Base-by-base conservation (phyloP, 768 basidiomycete genomes). In the Macrolepiota fuliginosa region DNA sequence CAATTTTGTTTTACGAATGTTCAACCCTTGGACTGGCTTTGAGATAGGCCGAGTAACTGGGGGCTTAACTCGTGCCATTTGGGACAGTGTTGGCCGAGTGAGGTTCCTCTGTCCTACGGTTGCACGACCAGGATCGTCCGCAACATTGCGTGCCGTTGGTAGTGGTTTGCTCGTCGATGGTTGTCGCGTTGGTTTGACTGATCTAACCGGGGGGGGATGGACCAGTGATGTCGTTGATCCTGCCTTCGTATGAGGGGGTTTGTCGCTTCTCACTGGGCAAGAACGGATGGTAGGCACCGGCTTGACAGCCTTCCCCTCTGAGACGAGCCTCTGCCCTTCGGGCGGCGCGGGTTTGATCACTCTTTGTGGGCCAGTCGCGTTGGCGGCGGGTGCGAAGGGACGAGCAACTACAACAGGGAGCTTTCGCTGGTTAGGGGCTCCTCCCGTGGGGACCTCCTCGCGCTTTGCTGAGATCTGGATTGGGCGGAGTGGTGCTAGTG, bases 21-120 rank as follows among this genome's bases (percentile, higher is more conserved):
- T 47, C 35, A 61, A 54, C 19, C 67, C 63, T 58, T 56, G 62
- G 29, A 39, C 27, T 6, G 62, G 52, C 54, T 70, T 71, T 3
- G 55, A n/a, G 4, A 46, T 39, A 36, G 53, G 49, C 25, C 25
- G 27, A 25, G 61, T 62, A 27, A 64, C 62, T n/a, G 55, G 64
- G 32, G 68, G 61, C 56, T 65, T 69, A 13, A 65, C 59, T 32
- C 71, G 70, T 15, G 73, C 66, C 52, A 72, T 63, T 57, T 73
- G 71, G 13, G 73, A 69, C 11, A 70, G 39, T 25, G 73, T 74
- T 1, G 72, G 71, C 49, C 71, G 68, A 7, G 67, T 66, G 12
- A 70, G 57, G 53, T 66, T 55, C n/a, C 40, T 55, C 25, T 58
- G 42, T 37, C 51, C 52, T 0, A 39, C 36, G 54, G 29, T 37